These are phyloP conservation scores for Thuidium tamariscinum DNA, from an alignment of 225 moss, liverwort and hornwort genomes.

Conservation along the genomic window DNA sequence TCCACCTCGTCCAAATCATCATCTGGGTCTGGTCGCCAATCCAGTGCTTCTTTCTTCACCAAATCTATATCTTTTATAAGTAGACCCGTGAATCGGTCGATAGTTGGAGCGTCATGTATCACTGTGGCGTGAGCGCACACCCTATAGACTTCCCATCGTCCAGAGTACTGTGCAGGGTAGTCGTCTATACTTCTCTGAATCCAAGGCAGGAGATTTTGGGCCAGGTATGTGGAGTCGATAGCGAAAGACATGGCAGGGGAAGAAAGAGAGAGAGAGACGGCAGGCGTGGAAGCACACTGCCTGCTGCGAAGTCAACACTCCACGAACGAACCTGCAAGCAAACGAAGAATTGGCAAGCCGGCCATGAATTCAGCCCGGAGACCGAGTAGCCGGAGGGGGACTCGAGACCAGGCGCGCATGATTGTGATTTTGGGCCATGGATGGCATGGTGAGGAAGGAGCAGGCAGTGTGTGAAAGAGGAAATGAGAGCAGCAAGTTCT, in stretches of 20 bases:
- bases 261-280: neutral
- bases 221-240: neutral
- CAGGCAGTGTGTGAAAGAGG: too few species aligned
- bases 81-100: neutral
- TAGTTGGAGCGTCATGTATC: neutral
- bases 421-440: neutral
- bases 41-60: neutral
- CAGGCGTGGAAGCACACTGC: neutral
- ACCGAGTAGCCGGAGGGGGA: too few species aligned
- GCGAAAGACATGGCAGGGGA: neutral
- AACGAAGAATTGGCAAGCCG: neutral
- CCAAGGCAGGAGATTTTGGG: neutral
- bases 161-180: neutral
- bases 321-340: neutral
- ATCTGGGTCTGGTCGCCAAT: neutral
- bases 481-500: neutral
- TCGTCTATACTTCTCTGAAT: neutral
- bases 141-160: too few species aligned
- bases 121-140: neutral
- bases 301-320: neutral
- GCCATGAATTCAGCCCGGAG: neutral
- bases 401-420: neutral
- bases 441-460: neutral
- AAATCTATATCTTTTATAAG: neutral
- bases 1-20: neutral